Evolutionary conservation across 176 grass and related monocot genomes (phyloP).

Genomic region (Phragmites australis): DNA sequence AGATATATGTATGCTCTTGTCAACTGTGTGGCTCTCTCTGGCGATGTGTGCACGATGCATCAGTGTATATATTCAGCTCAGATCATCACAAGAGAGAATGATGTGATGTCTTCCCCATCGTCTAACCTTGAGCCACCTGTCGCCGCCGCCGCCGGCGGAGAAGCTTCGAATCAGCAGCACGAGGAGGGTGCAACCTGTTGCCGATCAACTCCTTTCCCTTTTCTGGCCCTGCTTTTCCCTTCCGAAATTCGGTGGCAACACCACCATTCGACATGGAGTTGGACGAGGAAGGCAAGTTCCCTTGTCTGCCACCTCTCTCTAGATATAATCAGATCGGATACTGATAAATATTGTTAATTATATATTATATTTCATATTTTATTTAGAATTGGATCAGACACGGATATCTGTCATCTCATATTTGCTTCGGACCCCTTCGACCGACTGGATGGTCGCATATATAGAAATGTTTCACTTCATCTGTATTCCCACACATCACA

Average conservation of each 20-base stretch:
- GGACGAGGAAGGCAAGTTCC: constrained; percentile 34
- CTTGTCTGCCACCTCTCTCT: constrained; percentile 28
- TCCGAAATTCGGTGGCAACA: constrained; percentile 20
- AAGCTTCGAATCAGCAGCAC: not conserved
- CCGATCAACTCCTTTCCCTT: not conserved
- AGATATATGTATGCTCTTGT: too few relatives aligned
- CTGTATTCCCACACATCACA: too few relatives aligned
- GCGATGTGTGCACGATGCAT: not conserved
- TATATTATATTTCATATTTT: too few relatives aligned
- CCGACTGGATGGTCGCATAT: too few relatives aligned
- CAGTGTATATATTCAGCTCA: not conserved
- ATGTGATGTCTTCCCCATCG: not conserved
- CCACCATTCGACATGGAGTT: constrained; percentile 8
- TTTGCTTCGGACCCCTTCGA: too few relatives aligned
- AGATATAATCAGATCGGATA: too few relatives aligned
- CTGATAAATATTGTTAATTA: too few relatives aligned
- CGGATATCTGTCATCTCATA: too few relatives aligned
- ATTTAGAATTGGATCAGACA: too few relatives aligned
- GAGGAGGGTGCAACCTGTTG: not conserved
- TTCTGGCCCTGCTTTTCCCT: not conserved
- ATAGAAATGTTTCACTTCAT: too few relatives aligned
- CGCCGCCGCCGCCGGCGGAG: not conserved
- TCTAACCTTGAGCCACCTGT: not conserved
- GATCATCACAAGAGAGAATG: not conserved
- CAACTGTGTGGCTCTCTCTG: not conserved